phyloP scores from a whole-genome alignment of 768 basidiomycete species.

The Amanita fuliginea region DNA sequence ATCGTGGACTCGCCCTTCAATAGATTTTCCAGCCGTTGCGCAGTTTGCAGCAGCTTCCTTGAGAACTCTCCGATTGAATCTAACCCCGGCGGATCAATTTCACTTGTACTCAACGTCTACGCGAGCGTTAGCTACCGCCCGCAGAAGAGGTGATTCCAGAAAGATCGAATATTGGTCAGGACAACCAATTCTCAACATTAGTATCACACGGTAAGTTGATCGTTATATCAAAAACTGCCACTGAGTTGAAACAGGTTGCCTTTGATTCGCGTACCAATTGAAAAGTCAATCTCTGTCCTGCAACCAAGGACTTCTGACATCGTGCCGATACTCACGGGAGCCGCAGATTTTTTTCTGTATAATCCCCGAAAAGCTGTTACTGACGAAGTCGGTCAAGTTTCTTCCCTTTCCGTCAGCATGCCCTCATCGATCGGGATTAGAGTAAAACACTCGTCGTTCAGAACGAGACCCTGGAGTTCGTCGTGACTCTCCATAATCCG shows the following conservation, averaged over 20 bases:
- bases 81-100: conserved; percentile 70
- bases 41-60: conserved; percentile 86
- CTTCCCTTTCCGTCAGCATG: neutral
- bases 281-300: conserved; percentile 56
- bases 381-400: conserved; percentile 42
- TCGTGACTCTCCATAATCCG: conserved; percentile 81
- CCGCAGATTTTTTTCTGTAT: conserved; percentile 80
- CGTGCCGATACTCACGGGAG: conserved; percentile 42
- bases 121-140: conserved; percentile 62
- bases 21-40: conserved; percentile 79
- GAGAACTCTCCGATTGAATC: conserved; percentile 54
- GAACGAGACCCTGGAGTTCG: conserved; percentile 74
- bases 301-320: conserved; percentile 26
- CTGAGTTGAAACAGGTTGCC: conserved; percentile 41
- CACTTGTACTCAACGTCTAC: conserved; percentile 65
- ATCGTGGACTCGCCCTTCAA: conserved; percentile 3
- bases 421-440: conserved; percentile 18
- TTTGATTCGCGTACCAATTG: conserved; percentile 55
- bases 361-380: conserved; percentile 62
- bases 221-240: neutral
- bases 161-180: conserved; percentile 83
- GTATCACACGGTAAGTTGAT: conserved; percentile 59
- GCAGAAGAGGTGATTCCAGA: conserved; percentile 64
- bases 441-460: conserved; percentile 62
- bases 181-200: conserved; percentile 67